Evolutionary conservation across 1,284 basidiomycete species (phyloP).

Genomic region (Rhodotorula sp.): DNA sequence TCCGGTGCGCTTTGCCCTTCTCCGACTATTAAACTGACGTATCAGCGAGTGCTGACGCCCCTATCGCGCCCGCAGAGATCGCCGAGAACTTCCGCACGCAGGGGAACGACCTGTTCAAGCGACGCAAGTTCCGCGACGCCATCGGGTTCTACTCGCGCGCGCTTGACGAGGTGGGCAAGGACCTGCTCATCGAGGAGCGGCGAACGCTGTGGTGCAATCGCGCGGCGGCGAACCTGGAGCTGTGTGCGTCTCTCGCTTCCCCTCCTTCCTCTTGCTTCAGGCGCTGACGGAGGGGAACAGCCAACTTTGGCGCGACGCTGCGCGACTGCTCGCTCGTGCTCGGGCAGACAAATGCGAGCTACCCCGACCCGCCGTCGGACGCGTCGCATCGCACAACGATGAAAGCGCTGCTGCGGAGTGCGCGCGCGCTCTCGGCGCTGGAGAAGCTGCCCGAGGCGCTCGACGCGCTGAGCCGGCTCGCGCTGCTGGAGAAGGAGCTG

Average conservation of each 20-base stretch:
- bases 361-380: slow-evolving; percentile 36
- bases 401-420: slow-evolving; percentile 84
- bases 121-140: slow-evolving; percentile 83
- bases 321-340: slow-evolving; percentile 79
- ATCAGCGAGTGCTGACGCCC: no score
- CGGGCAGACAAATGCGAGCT: slow-evolving; percentile 47
- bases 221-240: slow-evolving; percentile 87
- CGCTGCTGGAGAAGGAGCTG: slow-evolving; percentile 21
- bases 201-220: slow-evolving; percentile 75
- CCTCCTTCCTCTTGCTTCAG: not conserved
- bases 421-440: slow-evolving; percentile 69
- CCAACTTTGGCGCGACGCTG: slow-evolving; percentile 82
- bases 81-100: slow-evolving; percentile 92
- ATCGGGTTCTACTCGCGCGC: slow-evolving; percentile 87
- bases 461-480: slow-evolving; percentile 72
- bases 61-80: slow-evolving; percentile 62
- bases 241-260: slow-evolving; percentile 63
- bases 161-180: slow-evolving; percentile 69
- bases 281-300: slow-evolving; percentile 53
- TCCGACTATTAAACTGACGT: no score
- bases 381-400: slow-evolving; percentile 55
- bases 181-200: slow-evolving; percentile 60
- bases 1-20: slow-evolving; percentile 68
- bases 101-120: slow-evolving; percentile 90
- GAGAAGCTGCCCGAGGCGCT: slow-evolving; percentile 73